phyloP scores from a whole-genome alignment of 495 filamentous ascomycete genomes.

The Penicillium salamii region DNA sequence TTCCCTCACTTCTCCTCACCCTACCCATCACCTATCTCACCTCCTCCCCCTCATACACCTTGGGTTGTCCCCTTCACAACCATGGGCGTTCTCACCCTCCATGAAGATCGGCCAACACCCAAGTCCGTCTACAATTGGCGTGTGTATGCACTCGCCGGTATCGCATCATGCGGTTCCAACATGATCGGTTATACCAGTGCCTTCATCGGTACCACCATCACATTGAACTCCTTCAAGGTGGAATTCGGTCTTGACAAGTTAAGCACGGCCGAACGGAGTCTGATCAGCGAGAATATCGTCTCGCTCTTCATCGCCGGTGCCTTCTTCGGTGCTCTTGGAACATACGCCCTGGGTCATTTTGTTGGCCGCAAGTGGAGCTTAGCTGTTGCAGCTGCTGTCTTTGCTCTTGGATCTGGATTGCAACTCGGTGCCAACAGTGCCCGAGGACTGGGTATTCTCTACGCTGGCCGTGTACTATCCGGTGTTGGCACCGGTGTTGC shows the following conservation, averaged over 20 bases:
- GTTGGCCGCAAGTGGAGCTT: constrained; percentile 57
- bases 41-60: background rate
- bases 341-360: constrained; percentile 56
- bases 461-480: constrained; percentile 67
- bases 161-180: constrained; percentile 67
- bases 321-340: constrained; percentile 64
- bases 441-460: constrained; percentile 59
- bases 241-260: constrained; percentile 56
- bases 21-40: too few species aligned
- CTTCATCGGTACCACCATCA: constrained; percentile 69
- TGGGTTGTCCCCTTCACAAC: constrained; percentile 23
- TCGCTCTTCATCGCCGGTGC: constrained; percentile 67
- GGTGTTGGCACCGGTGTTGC: constrained; percentile 75
- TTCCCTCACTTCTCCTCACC: background rate
- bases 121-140: constrained; percentile 73
- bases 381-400: constrained; percentile 50
- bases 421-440: constrained; percentile 58
- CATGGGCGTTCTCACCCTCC: constrained; percentile 58
- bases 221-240: constrained; percentile 54
- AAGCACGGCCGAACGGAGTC: constrained; percentile 31
- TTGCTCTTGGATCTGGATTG: constrained; percentile 62
- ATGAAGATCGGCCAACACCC: constrained; percentile 65
- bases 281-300: constrained; percentile 65
- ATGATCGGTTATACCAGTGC: constrained; percentile 72
- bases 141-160: constrained; percentile 58